These are phyloP conservation scores for Candida silvatica DNA, from an alignment of 805 yeast genomes.

Conservation along the genomic window DNA sequence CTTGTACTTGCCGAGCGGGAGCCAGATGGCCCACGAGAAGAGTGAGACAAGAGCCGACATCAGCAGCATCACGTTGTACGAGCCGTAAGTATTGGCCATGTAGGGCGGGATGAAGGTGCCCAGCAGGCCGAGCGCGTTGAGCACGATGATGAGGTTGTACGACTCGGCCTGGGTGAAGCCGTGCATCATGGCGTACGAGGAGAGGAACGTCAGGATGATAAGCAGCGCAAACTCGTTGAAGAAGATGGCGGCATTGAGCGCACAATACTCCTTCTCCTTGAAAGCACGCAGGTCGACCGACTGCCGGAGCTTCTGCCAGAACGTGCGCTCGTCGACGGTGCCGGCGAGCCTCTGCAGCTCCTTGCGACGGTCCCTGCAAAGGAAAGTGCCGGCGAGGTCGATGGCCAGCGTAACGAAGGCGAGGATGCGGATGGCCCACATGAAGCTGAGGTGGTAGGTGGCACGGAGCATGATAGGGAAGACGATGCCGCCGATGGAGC, in stretches of 20 bases:
- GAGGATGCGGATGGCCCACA: slow-evolving; percentile 46
- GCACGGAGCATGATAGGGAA: slow-evolving; percentile 43
- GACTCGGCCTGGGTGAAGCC: slow-evolving; percentile 34
- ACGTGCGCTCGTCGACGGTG: no score
- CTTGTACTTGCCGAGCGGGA: slow-evolving; percentile 43
- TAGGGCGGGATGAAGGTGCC: slow-evolving; percentile 20
- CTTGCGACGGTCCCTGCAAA: slow-evolving; percentile 26
- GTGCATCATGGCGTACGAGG: slow-evolving; percentile 38
- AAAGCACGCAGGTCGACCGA: slow-evolving; percentile 29
- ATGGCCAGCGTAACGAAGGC: slow-evolving; percentile 32
- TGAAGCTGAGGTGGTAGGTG: slow-evolving; percentile 40
- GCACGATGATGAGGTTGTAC: slow-evolving; percentile 35
- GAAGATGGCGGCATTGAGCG: no score
- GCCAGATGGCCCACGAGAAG: slow-evolving; percentile 48
- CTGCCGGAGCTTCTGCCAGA: no score
- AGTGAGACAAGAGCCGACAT: slow-evolving; percentile 36
- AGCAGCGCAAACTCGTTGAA: slow-evolving; percentile 38
- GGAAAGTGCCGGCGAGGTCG: slow-evolving; percentile 16
- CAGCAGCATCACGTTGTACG: slow-evolving; percentile 37
- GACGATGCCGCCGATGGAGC: slow-evolving; percentile 41
- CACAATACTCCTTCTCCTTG: slow-evolving; percentile 31
- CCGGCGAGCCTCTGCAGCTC: slow-evolving; percentile 5
- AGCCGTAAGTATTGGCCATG: slow-evolving; percentile 28
- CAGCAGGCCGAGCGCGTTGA: slow-evolving; percentile 33
- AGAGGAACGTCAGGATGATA: slow-evolving; percentile 35